A percentile compares a stretch with the other conserved stretches of the same genome.
These are phyloP conservation scores for Hypoxylon perforatum DNA, from an alignment of 495 filamentous ascomycete genomes.

Conservation along the genomic window DNA sequence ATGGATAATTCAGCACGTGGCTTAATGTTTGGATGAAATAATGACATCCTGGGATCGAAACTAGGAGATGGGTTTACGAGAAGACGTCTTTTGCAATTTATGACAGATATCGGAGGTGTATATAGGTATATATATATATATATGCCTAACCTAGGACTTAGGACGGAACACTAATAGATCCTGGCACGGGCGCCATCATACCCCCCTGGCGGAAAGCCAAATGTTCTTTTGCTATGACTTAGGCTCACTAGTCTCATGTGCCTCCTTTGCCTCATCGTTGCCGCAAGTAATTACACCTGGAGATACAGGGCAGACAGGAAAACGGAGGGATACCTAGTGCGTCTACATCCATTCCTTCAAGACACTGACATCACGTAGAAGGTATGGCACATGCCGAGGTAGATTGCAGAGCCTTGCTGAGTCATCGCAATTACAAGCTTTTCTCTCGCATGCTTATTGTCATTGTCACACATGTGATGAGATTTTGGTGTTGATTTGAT, in stretches of 20 bases:
- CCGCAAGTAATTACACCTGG: neutral
- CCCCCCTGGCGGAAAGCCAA: neutral
- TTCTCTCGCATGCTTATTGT: neutral
- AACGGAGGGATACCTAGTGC: neutral
- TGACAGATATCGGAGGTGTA: neutral
- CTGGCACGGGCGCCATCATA: neutral
- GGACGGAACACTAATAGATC: neutral
- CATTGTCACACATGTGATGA: slow-evolving; percentile 2
- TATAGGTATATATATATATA: no score
- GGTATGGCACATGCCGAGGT: neutral
- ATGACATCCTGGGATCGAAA: neutral
- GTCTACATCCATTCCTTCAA: neutral
- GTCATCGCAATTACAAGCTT: neutral
- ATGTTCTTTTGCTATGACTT: neutral
- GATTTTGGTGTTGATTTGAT: no score
- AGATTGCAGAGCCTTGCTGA: neutral
- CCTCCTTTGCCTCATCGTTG: neutral
- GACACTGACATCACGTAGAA: neutral
- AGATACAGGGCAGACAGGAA: neutral
- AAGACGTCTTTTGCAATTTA: slow-evolving; percentile 3
- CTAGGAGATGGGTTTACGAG: slow-evolving; percentile 1
- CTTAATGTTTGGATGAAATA: neutral
- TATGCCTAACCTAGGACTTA: no score
- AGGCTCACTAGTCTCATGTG: neutral
- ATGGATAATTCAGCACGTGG: slow-evolving; percentile 2